Evolutionary conservation across 176 grass and related monocot genomes (phyloP), one percentile per base, ranked within the genome.

Genomic region (Poa annua): DNA sequence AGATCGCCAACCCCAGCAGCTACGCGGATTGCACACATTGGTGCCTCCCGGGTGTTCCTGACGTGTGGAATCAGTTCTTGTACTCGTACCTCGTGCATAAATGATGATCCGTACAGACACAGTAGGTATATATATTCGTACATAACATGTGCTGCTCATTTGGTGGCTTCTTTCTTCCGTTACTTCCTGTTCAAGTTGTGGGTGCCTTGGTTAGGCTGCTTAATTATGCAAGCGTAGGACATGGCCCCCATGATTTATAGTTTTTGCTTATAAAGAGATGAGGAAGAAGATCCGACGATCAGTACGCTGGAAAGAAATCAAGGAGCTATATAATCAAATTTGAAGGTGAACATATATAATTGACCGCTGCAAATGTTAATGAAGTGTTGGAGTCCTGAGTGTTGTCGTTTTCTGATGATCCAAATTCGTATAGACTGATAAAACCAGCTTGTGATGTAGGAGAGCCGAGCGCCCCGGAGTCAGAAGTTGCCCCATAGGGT

Each of bases 21-120:
- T 97, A 93, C 7, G 81, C 90, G 0, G 94, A 97, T 17, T 97
- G 94, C 81, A 97, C 84, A 3, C 94, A 97, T 21, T 97, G 88
- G 88, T 97, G 94, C 67, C 81, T 97, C n/a, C 94, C 94, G 0
- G 94, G 94, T 2, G 86, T 97, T 53, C 81, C 94, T 50, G 94
- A 97, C 61, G 88, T 88, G 4, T 97, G 94, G 94, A 97, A 97
- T 3, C 86, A 89, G 55, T 83, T 97, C 66, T 10, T 97, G 49
- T 97, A 89, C 5, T 68, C 84, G 19, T 91, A 91, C 7, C 75
- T 90, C 6, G 15, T 86, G 74, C 42, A 74, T 13, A 83, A 83
- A 80, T 84, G 63, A 85, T 32, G 29, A n/a, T 16, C 61, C 13
- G 2, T 16, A 16, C 48, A n/a, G n/a, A n/a, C n/a, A n/a, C n/a